phyloP scores from a whole-genome alignment of 2,329 filamentous ascomycete species.

The Ophiostoma populinum region DNA sequence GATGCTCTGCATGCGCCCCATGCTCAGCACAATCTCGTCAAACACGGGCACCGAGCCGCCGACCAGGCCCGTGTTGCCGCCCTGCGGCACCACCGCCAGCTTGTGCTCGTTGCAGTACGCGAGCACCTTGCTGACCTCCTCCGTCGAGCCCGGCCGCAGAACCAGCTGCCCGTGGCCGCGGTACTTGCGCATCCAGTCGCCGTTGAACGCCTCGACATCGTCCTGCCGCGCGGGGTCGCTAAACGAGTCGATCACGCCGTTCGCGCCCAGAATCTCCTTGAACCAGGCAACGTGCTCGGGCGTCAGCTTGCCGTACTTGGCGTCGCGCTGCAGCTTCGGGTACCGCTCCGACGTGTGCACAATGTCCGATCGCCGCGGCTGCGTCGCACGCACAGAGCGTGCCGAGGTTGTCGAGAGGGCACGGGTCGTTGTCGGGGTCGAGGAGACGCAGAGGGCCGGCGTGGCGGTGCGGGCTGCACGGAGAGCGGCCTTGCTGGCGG shows the following conservation, averaged over 20 bases:
- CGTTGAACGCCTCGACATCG: constrained; percentile 84
- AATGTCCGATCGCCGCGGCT: constrained; percentile 10
- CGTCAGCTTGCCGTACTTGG: constrained; percentile 57
- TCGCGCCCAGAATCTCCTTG: constrained; percentile 57
- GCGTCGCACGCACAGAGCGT: constrained; percentile 3
- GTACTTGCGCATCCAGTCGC: constrained; percentile 99
- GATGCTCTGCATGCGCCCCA: constrained; percentile 79
- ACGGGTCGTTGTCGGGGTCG: not conserved
- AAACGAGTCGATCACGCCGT: constrained; percentile 71
- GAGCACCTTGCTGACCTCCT: constrained; percentile 79
- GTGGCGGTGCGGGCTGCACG: not conserved
- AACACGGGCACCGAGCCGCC: constrained; percentile 94
- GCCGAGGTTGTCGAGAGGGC: constrained; percentile 6
- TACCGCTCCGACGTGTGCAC: constrained; percentile 78
- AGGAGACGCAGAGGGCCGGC: not conserved
- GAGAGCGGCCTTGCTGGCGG: constrained; percentile 2
- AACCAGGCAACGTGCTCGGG: constrained; percentile 70
- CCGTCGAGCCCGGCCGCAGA: constrained; percentile 65
- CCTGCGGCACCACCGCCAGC: constrained; percentile 89
- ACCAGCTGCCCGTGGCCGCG: constrained; percentile 77
- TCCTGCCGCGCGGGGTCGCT: constrained; percentile 50
- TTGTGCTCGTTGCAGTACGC: constrained; percentile 89
- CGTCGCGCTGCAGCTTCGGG: constrained; percentile 64
- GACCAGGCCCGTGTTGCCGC: constrained; percentile 90
- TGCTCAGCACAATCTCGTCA: constrained; percentile 91